Evolutionary conservation across 2,329 filamentous ascomycete species (phyloP).

Genomic region (Lojkania enalia): DNA sequence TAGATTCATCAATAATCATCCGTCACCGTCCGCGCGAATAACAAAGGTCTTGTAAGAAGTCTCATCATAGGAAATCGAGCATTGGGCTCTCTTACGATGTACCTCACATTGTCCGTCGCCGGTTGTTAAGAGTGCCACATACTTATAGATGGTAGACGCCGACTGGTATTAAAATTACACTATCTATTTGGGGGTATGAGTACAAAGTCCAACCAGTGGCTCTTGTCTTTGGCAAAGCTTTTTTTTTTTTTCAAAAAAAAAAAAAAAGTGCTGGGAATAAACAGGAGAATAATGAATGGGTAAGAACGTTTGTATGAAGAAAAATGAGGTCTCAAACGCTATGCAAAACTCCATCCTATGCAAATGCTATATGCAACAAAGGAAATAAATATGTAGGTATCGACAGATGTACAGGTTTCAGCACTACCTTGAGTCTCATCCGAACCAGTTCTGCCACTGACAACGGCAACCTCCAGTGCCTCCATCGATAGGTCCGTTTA

Average conservation of each 20-base stretch:
- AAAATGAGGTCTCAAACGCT: conserved; percentile 17
- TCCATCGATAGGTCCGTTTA: conserved; percentile 57
- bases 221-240: conserved; percentile 3
- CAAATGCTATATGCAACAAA: conserved; percentile 10
- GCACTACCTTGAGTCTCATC: background rate
- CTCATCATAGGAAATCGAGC: too few relatives aligned
- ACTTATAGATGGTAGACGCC: too few relatives aligned
- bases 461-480: conserved; percentile 64
- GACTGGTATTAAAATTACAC: conserved; percentile 18
- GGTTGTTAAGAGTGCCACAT: background rate
- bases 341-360: conserved; percentile 22
- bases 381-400: background rate
- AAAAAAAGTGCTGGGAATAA: conserved; percentile 1
- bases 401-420: background rate
- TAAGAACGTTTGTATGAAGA: background rate
- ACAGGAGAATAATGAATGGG: background rate
- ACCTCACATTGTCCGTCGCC: too few relatives aligned
- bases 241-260: background rate
- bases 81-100: too few relatives aligned
- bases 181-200: conserved; percentile 15
- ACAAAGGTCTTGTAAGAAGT: too few relatives aligned
- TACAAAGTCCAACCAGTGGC: conserved; percentile 23
- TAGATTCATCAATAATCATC: too few relatives aligned
- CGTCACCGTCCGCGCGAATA: too few relatives aligned
- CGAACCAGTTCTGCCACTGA: conserved; percentile 60